phyloP scores from a whole-genome alignment of 1,284 basidiomycete genomes.

The Coriolopsis trogii region DNA sequence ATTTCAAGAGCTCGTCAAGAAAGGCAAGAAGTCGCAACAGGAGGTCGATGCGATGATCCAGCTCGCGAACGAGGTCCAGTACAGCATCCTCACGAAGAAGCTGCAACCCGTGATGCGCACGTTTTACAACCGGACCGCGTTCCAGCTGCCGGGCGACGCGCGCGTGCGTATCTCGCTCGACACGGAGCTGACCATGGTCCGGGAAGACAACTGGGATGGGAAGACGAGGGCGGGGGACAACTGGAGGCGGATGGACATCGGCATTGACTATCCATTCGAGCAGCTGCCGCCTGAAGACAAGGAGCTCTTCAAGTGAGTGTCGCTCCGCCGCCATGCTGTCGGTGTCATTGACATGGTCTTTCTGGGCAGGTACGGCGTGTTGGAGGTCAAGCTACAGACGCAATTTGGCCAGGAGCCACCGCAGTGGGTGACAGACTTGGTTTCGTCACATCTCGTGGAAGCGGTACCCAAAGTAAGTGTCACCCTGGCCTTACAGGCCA shows the following conservation, averaged over 20 bases:
- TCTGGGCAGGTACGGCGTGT: conserved; percentile 70
- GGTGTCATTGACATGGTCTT: background rate
- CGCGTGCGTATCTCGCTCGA: conserved; percentile 98
- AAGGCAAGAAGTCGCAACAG: conserved; percentile 93
- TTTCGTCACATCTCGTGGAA: conserved; percentile 92
- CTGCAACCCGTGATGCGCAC: conserved; percentile 92
- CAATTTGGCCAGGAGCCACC: conserved; percentile 97
- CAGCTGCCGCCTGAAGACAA: conserved; percentile 81
- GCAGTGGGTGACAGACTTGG: conserved; percentile 94
- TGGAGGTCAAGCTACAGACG: conserved; percentile 98
- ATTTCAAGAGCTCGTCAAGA: conserved; percentile 86
- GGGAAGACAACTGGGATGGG: conserved; percentile 98
- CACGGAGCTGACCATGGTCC: conserved; percentile 91
- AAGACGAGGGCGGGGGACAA: conserved; percentile 78
- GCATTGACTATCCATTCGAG: conserved; percentile 91
- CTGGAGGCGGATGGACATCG: conserved; percentile 94
- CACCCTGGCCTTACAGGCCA: conserved; percentile 18
- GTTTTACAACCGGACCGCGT: conserved; percentile 99
- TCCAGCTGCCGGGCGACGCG: conserved; percentile 98
- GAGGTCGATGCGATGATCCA: conserved; percentile 97
- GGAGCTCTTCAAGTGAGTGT: conserved; percentile 86
- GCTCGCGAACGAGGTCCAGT: conserved; percentile 96
- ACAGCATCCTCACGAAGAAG: conserved; percentile 84
- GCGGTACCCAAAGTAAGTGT: conserved; percentile 75
- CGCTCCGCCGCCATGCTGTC: background rate